Evolutionary conservation across 1,139 yeast species (phyloP), one percentile per base, ranked within the genome.

Genomic region (Kodamaea anthophila): DNA sequence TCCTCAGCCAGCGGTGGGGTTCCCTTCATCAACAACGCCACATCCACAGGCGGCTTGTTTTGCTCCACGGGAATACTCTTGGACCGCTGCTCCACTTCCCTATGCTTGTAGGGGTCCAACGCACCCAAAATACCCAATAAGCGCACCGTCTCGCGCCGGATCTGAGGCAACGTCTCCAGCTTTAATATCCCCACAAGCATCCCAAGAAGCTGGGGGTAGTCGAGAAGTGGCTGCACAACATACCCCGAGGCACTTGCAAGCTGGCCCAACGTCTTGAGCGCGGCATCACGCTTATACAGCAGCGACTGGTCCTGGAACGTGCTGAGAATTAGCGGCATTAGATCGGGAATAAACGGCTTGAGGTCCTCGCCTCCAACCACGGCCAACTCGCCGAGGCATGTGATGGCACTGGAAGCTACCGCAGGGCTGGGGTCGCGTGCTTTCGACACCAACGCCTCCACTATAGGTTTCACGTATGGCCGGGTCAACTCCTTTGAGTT

Each of bases 61-160:
- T 84, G 91, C 40, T 83, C 94, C 1, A 77, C 81, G 0, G 84
- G 74, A 14, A 62, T 60, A 30, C 51, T 70, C 33, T 78, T 76
- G 3, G 80, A 75, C 10, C 70, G 71, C 37, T 85, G 79, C 48
- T 88, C 97, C 7, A 88, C 87, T 47, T 86, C 96, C 32, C 96
- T 76, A 45, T 87, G 93, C 47, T 85, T 87, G 51, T 88, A 91
- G 1, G 99, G 99, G 55, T 93, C 98, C 30, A 93, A 64, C 0
- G 98, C 98, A 36, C 99, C 99, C 25, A 93, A 61, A 22, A 88
- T 87, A 47, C 99, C 99, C 39, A 91, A 62, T 13, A 91, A 59
- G 41, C 91, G 69, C 1, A 91, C 96, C 0, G 96, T 82, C 51
- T 88, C 97, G 35, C 96, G 65, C 44, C 93, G 73, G 5, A 85